phyloP scores from a whole-genome alignment of 805 yeast genomes.

The Metschnikowia peoriensis region DNA sequence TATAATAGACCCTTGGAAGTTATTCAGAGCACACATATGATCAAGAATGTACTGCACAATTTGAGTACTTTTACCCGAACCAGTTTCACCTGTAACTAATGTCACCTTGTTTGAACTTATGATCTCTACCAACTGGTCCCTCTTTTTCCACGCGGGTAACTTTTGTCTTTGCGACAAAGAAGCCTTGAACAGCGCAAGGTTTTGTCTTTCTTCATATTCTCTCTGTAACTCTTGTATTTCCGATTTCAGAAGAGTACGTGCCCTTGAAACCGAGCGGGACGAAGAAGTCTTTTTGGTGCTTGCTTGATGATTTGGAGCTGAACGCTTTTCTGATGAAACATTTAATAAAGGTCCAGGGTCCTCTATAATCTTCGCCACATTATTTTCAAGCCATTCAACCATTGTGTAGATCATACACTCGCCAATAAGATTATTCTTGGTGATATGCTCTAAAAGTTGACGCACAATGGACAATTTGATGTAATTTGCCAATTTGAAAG shows the following conservation, averaged over 20 bases:
- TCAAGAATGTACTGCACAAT: constrained; percentile 88
- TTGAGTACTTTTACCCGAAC: constrained; percentile 96
- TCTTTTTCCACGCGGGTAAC: constrained; percentile 85
- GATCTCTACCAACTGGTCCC: constrained; percentile 50
- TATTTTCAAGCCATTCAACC: constrained; percentile 76
- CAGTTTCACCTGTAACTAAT: constrained; percentile 93
- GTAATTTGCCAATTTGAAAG: constrained; percentile 64
- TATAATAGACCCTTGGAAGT: constrained; percentile 58
- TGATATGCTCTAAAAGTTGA: constrained; percentile 44
- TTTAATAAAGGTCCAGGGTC: constrained; percentile 68
- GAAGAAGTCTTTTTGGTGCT: neutral
- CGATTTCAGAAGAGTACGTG: neutral
- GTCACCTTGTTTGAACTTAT: constrained; percentile 63
- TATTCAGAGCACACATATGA: constrained; percentile 47
- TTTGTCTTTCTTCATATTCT: constrained; percentile 3
- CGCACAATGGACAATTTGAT: constrained; percentile 58
- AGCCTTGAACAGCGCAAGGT: constrained; percentile 27
- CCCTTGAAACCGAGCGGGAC: neutral
- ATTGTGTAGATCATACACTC: constrained; percentile 66
- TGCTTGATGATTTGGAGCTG: neutral
- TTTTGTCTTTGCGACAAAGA: constrained; percentile 45
- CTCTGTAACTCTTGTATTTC: constrained; percentile 1
- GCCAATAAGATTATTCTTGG: constrained; percentile 52
- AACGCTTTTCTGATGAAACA: neutral
- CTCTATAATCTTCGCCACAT: constrained; percentile 54